phyloP scores from a whole-genome alignment of 768 basidiomycete genomes.

The Tricholoma bakamatsutake region DNA sequence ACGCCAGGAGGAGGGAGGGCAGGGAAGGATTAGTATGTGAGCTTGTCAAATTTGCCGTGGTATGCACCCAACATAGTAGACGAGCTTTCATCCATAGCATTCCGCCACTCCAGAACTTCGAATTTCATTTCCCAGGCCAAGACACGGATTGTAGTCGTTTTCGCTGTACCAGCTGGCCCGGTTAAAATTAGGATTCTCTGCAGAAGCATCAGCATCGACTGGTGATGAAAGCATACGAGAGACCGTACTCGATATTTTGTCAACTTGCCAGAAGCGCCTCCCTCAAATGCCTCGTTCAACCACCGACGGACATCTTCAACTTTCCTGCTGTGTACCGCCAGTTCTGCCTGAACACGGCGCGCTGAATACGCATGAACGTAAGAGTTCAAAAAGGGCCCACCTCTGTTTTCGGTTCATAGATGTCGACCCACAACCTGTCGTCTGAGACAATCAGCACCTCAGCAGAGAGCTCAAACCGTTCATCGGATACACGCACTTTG shows the following conservation, averaged over 20 bases:
- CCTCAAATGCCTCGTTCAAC: constrained; percentile 67
- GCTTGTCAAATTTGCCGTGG: neutral
- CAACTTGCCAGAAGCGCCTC: constrained; percentile 56
- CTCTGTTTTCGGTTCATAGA: constrained; percentile 55
- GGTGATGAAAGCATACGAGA: neutral
- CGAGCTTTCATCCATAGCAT: constrained; percentile 50
- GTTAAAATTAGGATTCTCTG: constrained; percentile 82
- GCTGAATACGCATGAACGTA: neutral
- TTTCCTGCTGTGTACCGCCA: constrained; percentile 78
- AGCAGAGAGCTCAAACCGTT: neutral
- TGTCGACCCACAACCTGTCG: constrained; percentile 55
- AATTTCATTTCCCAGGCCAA: constrained; percentile 69
- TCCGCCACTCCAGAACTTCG: constrained; percentile 85
- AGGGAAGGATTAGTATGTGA: neutral
- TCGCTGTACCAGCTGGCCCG: constrained; percentile 86
- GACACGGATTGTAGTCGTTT: constrained; percentile 80
- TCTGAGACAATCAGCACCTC: constrained; percentile 17
- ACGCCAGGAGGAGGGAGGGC: neutral
- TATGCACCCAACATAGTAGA: constrained; percentile 17
- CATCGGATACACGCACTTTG: neutral
- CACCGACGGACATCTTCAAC: constrained; percentile 73
- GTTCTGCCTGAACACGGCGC: constrained; percentile 42
- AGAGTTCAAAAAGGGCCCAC: constrained; percentile 22
- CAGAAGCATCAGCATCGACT: neutral
- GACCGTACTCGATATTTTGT: constrained; percentile 68